A percentile compares a stretch with the other conserved stretches of the same genome.
phyloP scores from a whole-genome alignment of 1,284 basidiomycete genomes.

The Trichosporon asahii region DNA sequence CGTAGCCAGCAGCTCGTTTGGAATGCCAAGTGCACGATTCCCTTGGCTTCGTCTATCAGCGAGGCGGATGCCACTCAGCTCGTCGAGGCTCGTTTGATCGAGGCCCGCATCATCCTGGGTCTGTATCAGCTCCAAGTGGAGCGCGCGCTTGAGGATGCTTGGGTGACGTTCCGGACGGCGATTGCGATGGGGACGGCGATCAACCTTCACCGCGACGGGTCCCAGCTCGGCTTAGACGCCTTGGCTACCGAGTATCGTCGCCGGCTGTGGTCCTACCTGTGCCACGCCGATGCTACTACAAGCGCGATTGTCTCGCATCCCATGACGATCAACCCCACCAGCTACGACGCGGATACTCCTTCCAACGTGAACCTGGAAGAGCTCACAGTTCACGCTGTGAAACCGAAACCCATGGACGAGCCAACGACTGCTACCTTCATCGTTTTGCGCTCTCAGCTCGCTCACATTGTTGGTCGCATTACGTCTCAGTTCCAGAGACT shows the following conservation, averaged over 20 bases:
- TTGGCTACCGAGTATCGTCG: constrained; percentile 80
- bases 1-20: constrained; percentile 82
- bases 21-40: constrained; percentile 53
- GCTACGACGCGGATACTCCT: constrained; percentile 55
- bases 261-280: constrained; percentile 87
- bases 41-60: constrained; percentile 65
- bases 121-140: constrained; percentile 57
- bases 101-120: constrained; percentile 70
- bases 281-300: constrained; percentile 80
- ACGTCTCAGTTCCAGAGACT: constrained; percentile 90
- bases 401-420: constrained; percentile 46
- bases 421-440: constrained; percentile 81
- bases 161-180: constrained; percentile 87
- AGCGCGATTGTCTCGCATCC: constrained; percentile 87
- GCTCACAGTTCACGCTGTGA: constrained; percentile 25
- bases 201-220: constrained; percentile 83
- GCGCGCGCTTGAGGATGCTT: constrained; percentile 63
- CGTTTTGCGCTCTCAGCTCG: constrained; percentile 78
- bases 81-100: constrained; percentile 72
- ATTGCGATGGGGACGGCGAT: constrained; percentile 86
- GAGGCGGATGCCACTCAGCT: constrained; percentile 82
- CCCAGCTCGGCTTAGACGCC: constrained; percentile 61
- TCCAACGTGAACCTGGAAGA: constrained; percentile 72
- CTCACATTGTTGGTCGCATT: constrained; percentile 68
- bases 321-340: constrained; percentile 55